Conservation (phyloP, 805 yeast species). For the Metschnikowia lunata region DNA sequence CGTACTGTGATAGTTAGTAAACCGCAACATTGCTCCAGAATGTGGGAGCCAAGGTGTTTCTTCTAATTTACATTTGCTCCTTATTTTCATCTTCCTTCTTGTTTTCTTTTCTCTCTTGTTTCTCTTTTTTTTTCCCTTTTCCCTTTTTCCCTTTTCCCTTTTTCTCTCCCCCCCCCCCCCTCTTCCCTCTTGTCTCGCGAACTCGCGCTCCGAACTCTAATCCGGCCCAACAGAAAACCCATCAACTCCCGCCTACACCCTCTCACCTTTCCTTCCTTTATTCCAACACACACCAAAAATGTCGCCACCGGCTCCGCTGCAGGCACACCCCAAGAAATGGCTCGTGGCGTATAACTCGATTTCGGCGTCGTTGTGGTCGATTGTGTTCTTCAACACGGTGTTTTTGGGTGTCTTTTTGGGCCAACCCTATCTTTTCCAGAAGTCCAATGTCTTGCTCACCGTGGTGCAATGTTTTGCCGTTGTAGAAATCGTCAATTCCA, state of each 20-base stretch:
- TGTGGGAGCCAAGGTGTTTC: too few relatives aligned
- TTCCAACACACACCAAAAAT: background rate
- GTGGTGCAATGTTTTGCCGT: slow-evolving; percentile 74
- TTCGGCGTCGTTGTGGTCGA: slow-evolving; percentile 40
- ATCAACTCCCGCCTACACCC: background rate
- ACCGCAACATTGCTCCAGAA: too few relatives aligned
- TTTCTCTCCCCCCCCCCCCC: too few relatives aligned
- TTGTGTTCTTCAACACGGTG: slow-evolving; percentile 37
- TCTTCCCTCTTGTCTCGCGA: too few relatives aligned
- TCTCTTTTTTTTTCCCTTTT: too few relatives aligned
- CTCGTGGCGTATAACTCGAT: slow-evolving; percentile 40
- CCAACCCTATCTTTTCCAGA: slow-evolving; percentile 60
- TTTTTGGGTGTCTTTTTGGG: slow-evolving; percentile 41
- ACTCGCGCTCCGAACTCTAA: too few relatives aligned
- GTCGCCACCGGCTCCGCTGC: background rate
- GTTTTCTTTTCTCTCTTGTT: too few relatives aligned
- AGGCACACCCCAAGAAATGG: slow-evolving; percentile 30
- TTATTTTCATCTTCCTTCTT: too few relatives aligned
- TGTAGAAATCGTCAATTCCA: slow-evolving; percentile 75
- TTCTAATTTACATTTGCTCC: too few relatives aligned
- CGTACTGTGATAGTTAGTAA: too few relatives aligned
- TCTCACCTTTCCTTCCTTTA: background rate
- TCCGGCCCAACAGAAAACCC: too few relatives aligned
- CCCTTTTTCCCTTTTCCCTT: too few relatives aligned
- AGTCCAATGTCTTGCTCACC: slow-evolving; percentile 55